A percentile compares a stretch with the other conserved stretches of the same genome.
Evolutionary conservation across 768 basidiomycete species (phyloP).

Genomic region (Sarcodon aspratus): DNA sequence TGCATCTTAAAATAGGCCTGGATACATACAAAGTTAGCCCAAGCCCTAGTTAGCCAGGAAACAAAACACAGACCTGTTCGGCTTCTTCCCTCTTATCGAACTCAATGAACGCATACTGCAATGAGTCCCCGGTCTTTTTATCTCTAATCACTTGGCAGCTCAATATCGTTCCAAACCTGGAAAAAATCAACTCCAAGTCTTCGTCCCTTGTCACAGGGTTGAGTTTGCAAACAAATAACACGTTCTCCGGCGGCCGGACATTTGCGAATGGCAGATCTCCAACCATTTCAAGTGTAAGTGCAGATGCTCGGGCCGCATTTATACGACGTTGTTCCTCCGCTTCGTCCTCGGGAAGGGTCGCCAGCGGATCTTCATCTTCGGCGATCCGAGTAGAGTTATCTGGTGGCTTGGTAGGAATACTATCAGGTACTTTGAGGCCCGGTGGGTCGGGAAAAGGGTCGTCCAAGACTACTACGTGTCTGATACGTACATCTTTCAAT

Average conservation of each 20-base stretch:
- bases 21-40: not conserved
- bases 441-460: slow-evolving; percentile 91
- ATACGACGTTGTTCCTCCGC: slow-evolving; percentile 72
- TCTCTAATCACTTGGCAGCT: slow-evolving; percentile 97
- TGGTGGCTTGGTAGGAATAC: slow-evolving; percentile 70
- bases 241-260: slow-evolving; percentile 95
- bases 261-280: slow-evolving; percentile 98
- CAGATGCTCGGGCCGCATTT: slow-evolving; percentile 85
- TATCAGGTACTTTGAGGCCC: slow-evolving; percentile 59
- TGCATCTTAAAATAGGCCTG: slow-evolving; percentile 99
- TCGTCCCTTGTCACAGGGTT: slow-evolving; percentile 94
- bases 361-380: slow-evolving; percentile 88
- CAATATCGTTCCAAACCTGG: slow-evolving; percentile 89
- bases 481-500: slow-evolving; percentile 86
- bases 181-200: slow-evolving; percentile 95
- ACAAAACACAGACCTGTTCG: slow-evolving; percentile 57
- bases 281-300: slow-evolving; percentile 97
- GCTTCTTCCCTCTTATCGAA: slow-evolving; percentile 91
- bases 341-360: slow-evolving; percentile 76
- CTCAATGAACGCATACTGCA: slow-evolving; percentile 98
- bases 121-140: slow-evolving; percentile 88
- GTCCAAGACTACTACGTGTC: slow-evolving; percentile 94
- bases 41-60: not conserved
- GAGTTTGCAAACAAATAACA: slow-evolving; percentile 96
- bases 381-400: slow-evolving; percentile 85